A percentile compares a stretch with the other conserved stretches of the same genome.
These are phyloP conservation scores for Paraphaeosphaeria minitans DNA, from an alignment of 2,329 filamentous ascomycete genomes.

Conservation along the genomic window DNA sequence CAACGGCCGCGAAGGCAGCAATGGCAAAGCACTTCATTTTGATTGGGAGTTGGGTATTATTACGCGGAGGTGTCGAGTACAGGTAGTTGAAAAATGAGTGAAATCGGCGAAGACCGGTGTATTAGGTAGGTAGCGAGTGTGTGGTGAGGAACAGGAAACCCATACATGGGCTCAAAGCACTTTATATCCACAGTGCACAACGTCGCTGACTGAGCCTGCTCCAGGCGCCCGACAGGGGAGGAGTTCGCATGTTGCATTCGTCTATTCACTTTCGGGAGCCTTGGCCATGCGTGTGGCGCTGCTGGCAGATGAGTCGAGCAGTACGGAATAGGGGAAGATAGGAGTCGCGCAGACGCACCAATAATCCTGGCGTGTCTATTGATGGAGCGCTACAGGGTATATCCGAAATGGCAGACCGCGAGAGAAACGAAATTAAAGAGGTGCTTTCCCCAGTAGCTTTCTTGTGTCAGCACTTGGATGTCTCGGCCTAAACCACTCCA, in stretches of 20 bases:
- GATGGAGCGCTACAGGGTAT: slow-evolving; percentile 28
- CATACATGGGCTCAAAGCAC: slow-evolving; percentile 24
- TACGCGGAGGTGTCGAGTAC: slow-evolving; percentile 44
- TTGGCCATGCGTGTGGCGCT: slow-evolving; percentile 31
- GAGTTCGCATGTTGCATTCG: slow-evolving; percentile 32
- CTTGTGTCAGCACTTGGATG: slow-evolving; percentile 36
- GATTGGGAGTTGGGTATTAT: slow-evolving; percentile 40
- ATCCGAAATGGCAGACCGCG: slow-evolving; percentile 27
- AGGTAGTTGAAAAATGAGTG: slow-evolving; percentile 46
- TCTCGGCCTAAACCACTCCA: slow-evolving; percentile 21
- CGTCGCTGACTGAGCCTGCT: slow-evolving; percentile 31
- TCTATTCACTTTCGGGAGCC: slow-evolving; percentile 30
- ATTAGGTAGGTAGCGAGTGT: slow-evolving; percentile 46
- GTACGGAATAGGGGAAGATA: slow-evolving; percentile 42
- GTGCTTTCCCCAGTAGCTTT: slow-evolving; percentile 37
- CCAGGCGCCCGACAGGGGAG: slow-evolving; percentile 31
- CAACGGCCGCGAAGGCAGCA: slow-evolving; percentile 38
- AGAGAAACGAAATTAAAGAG: slow-evolving; percentile 41
- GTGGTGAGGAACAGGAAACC: slow-evolving; percentile 40
- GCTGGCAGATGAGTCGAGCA: slow-evolving; percentile 27
- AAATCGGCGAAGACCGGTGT: slow-evolving; percentile 47
- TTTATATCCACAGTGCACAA: slow-evolving; percentile 43
- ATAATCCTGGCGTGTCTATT: slow-evolving; percentile 36
- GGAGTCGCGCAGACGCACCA: slow-evolving; percentile 28
- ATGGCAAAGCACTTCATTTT: slow-evolving; percentile 48